Evolutionary conservation across 2,329 filamentous ascomycete species (phyloP), one percentile per base, ranked within the genome.

Genomic region (Xylariales sp.): DNA sequence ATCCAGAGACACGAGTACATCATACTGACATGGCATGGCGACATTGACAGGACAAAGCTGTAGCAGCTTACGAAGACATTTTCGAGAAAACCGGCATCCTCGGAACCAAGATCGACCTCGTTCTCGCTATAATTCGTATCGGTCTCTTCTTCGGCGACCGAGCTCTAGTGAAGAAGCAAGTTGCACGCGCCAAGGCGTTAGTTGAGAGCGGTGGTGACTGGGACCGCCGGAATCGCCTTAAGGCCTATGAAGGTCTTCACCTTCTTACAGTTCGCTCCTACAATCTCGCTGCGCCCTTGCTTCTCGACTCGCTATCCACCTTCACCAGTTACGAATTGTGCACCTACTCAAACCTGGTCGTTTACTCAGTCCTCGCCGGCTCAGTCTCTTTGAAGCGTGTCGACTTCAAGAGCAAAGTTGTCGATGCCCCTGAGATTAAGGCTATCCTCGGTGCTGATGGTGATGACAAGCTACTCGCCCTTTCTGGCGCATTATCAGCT

Each of bases 271-370:
- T 93, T 49, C 89, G 93, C 52, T 90, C 89, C 44, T 89, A 97
- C 73, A 87, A 83, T 62, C 72, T 88, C 42, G 90, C 89, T 28
- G 93, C 93, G 2, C 91, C 93, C 28, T 78, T 96, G 10, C 83
- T 98, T 35, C 88, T 98, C 56, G 93, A 98, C 72, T 95, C 88
- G 58, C 76, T 98, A 50, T 96, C 91, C 19, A 98, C 93, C 16
- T 98, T 98, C 64, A 98, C 93, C 45, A 96, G 89, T 62, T 96
- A 96, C 69, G 93, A 98, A 66, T 81, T 98, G 34, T 98, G 93
- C 81, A 91, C 85, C 49, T 98, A 98, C 72, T 95, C 89, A 42
- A 85, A 81, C 44, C 79, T 98, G 17, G 93, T 98, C 36, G 83
- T 96, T 40, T 98, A 97, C 69, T 89, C 93, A 2, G 91, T 97